Evolutionary conservation across 2,329 filamentous ascomycete species (phyloP), one percentile per base, ranked within the genome.

Genomic region (Pseudocercospora musae): DNA sequence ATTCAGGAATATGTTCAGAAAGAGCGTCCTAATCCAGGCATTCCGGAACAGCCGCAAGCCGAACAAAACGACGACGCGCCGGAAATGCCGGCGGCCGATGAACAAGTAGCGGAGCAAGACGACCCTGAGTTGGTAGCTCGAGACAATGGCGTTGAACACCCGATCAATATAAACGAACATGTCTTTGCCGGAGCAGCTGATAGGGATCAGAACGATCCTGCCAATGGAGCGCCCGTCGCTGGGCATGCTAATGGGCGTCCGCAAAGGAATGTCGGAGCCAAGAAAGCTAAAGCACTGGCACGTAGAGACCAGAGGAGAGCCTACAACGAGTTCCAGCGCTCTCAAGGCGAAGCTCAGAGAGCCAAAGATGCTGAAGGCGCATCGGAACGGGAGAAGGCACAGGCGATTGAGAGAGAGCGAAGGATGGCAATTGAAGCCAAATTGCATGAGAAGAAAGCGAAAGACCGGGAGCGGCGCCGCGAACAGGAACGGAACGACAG

Each of bases 301-400:
- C 76, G 78, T 18, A 74, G 74, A 59, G 79, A 82, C 62, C 75
- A 77, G 57, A 70, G 74, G 9, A 67, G 77, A 21, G 77, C 77
- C 4, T 83, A 83, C 69, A 76, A 82, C 68, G 81, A 83, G 66
- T 83, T 82, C 66, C 73, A 78, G 63, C 74, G 80, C 1, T 76
- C 78, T 13, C 79, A 82, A 71, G 80, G 79, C 4, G 80, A 82
- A 48, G 73, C 78, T 20, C 77, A 80, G 20, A 74, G 79, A 0
- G 72, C 77, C 1, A 71, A 71, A 10, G 80, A 81, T 8, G 78
- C 76, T 0, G 77, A 76, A 49, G 77, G 76, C 4, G 75, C 75
- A 0, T 77, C 77, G 20, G 80, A 81, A 67, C 75, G 81, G 1
- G 79, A 82, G 57, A 78, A 77, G 4, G 73, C 72, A 10, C 66